phyloP scores from a whole-genome alignment of 768 basidiomycete species.

The Tricholomella constricta region DNA sequence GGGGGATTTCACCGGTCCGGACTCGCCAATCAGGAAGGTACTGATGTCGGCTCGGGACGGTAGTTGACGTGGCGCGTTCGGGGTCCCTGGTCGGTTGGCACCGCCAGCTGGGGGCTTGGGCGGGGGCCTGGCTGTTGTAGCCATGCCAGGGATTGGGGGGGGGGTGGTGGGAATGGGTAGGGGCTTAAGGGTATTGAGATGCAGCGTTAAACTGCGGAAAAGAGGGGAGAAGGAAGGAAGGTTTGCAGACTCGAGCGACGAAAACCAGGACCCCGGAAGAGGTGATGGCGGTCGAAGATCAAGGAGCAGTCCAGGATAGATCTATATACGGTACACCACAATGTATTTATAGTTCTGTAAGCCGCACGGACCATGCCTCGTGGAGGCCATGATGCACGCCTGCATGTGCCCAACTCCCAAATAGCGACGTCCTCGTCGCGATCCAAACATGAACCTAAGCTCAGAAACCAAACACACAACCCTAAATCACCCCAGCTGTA shows the following conservation, averaged over 20 bases:
- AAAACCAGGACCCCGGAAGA: slow-evolving; percentile 1
- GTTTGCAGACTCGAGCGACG: neutral
- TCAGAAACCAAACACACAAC: too few species aligned
- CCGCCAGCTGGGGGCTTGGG: neutral
- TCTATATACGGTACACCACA: too few species aligned
- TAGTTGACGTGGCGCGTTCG: neutral
- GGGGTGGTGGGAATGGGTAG: neutral
- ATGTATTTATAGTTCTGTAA: too few species aligned
- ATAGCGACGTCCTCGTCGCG: too few species aligned
- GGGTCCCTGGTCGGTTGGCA: slow-evolving; percentile 28
- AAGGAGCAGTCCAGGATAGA: too few species aligned
- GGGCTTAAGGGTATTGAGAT: neutral
- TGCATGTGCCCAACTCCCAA: too few species aligned
- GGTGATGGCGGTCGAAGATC: slow-evolving; percentile 3
- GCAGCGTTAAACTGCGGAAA: neutral
- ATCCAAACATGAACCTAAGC: too few species aligned
- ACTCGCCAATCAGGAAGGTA: neutral
- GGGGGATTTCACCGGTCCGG: neutral
- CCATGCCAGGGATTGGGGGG: neutral
- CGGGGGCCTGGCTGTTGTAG: neutral
- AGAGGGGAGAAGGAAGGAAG: neutral
- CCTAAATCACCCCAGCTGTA: too few species aligned
- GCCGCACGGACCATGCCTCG: too few species aligned
- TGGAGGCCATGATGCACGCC: too few species aligned
- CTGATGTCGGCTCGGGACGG: neutral